Evolutionary conservation across 192 early-diverging fungal species (phyloP), one percentile per base, ranked within the genome.

Genomic region (Backusella sp.): DNA sequence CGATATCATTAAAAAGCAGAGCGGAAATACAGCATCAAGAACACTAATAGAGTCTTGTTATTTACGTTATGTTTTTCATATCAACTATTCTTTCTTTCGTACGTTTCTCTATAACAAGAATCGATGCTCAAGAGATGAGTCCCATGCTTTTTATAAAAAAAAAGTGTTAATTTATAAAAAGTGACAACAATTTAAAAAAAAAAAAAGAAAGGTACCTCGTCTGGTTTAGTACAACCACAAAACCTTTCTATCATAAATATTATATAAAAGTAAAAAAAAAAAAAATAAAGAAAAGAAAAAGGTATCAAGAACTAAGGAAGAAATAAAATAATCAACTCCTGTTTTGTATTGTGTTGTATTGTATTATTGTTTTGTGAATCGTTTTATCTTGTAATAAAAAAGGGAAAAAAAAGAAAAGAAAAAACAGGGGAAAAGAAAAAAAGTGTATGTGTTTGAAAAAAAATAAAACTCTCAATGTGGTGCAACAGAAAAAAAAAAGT

Each of bases 31-130:
- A 15, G 59, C 73, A 74, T 74, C 73, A 23, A 74, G 32, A 32
- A 32, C 32, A 32, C 32, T 32, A 32, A 32, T 32, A 32, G 21
- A 74, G 59, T 15, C 73, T 74, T 30, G 34, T 34, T n/a, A 12
- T 0, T 73, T 73, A 52, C 23, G 26, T 53, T 26, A 32, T 32
- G 35, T 1, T 72, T 52, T n/a, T 53, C 44, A 5, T 44, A 44
- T 17, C 15, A 53, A 32, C 30, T 35, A 17, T 52, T 26, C 0
- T 72, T 52, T 52, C 30, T 32, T 53, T 41, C 37, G 15, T 70
- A 70, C 69, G 69, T 44, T 70, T 70, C 69, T 70, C 69, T 37
- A 17, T 46, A 26, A 46, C 69, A 70, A 44, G 69, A 70, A 44
- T 70, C 41, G 12, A 70, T 70, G 17, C n/a, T 41, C 17, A 70